A percentile compares a stretch with the other conserved stretches of the same genome.
phyloP scores from a whole-genome alignment of 1,284 basidiomycete genomes.

The Anthracocystis panici-leucophaei region DNA sequence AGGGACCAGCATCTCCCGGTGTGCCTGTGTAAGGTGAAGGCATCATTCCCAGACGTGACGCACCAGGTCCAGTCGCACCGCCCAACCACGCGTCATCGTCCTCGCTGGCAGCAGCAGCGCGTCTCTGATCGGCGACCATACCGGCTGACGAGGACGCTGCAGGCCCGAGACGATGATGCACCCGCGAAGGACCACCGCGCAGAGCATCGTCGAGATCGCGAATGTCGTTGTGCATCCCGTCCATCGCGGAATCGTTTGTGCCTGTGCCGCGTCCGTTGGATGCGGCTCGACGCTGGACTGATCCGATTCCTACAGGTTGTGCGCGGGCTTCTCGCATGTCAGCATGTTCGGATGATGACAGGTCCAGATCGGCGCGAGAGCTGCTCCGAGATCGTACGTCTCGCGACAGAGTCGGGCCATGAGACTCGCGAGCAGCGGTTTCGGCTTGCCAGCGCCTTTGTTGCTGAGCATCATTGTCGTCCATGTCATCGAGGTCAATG shows the following conservation, averaged over 20 bases:
- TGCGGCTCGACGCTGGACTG: conserved; percentile 7
- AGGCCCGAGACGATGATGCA: conserved; percentile 27
- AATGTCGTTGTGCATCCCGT: background rate
- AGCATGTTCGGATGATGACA: conserved; percentile 4
- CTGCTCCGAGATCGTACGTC: conserved; percentile 8
- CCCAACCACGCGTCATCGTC: conserved; percentile 26
- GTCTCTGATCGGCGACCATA: conserved; percentile 16
- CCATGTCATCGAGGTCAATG: conserved; percentile 20
- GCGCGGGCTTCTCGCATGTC: background rate
- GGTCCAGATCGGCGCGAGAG: conserved; percentile 3
- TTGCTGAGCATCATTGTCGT: conserved; percentile 2
- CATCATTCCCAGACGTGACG: conserved; percentile 36
- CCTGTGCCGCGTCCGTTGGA: background rate
- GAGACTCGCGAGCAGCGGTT: background rate
- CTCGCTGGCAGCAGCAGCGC: conserved; percentile 19
- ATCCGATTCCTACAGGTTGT: conserved; percentile 3
- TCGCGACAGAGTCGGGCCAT: conserved; percentile 1
- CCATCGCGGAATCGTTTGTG: background rate
- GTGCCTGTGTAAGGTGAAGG: conserved; percentile 27
- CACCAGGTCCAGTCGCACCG: conserved; percentile 15
- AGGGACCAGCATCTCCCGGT: conserved; percentile 9
- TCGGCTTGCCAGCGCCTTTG: conserved; percentile 18
- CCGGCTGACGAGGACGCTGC: conserved; percentile 22
- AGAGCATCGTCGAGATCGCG: conserved; percentile 6
- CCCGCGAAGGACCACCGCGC: conserved; percentile 14